Conservation (phyloP, 1,284 basidiomycete genomes). For the Cerioporus squamosus region DNA sequence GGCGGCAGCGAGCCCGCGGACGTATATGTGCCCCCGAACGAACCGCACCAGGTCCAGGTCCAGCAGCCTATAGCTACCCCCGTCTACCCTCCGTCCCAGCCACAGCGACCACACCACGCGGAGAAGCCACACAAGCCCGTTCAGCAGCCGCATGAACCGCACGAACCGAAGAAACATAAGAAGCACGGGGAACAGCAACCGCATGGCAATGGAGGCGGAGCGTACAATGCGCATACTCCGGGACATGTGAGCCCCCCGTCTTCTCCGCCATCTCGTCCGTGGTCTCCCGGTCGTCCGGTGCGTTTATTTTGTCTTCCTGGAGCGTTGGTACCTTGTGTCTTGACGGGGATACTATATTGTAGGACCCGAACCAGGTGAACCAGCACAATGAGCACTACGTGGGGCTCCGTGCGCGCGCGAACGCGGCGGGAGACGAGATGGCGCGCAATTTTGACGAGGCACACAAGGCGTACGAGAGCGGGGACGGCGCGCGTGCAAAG, state of each 20-base stretch:
- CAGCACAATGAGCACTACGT: slow-evolving; percentile 74
- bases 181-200: slow-evolving; percentile 15
- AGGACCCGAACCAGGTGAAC: slow-evolving; percentile 71
- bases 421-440: slow-evolving; percentile 78
- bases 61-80: slow-evolving; percentile 24
- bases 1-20: slow-evolving; percentile 17
- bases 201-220: background rate
- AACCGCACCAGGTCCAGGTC: slow-evolving; percentile 14
- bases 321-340: background rate
- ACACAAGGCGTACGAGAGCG: slow-evolving; percentile 67
- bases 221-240: slow-evolving; percentile 4
- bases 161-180: slow-evolving; percentile 15
- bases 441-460: slow-evolving; percentile 67
- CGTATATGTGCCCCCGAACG: slow-evolving; percentile 20
- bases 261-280: slow-evolving; percentile 21
- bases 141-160: slow-evolving; percentile 5
- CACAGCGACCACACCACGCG: slow-evolving; percentile 9
- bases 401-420: slow-evolving; percentile 73
- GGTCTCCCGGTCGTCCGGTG: slow-evolving; percentile 22
- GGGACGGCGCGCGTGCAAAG: slow-evolving; percentile 85
- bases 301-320: background rate
- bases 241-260: slow-evolving; percentile 13
- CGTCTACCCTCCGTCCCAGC: slow-evolving; percentile 19
- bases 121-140: slow-evolving; percentile 11
- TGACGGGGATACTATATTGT: background rate